Conservation (phyloP, 2,329 filamentous ascomycete species). For the Aspergillus latus region DNA sequence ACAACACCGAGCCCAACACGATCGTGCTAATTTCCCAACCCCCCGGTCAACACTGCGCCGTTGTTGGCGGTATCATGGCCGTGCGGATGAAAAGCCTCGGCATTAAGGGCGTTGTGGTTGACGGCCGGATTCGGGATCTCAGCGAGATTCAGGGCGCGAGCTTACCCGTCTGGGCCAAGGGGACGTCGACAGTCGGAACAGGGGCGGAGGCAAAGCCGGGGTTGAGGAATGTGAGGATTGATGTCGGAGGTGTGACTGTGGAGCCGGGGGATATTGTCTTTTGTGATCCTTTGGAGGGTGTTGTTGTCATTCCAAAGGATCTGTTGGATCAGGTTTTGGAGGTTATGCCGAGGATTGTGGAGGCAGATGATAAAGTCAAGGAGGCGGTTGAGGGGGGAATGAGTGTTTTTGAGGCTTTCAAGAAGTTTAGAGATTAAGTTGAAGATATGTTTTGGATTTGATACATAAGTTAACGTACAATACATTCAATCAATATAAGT, state of each 20-base stretch:
- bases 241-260: slow-evolving; percentile 43
- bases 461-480: slow-evolving; percentile 12
- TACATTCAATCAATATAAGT: slow-evolving; percentile 14
- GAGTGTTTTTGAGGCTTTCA: slow-evolving; percentile 66
- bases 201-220: slow-evolving; percentile 46
- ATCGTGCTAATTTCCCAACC: slow-evolving; percentile 69
- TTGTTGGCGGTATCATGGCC: slow-evolving; percentile 76
- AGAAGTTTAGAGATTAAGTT: slow-evolving; percentile 48
- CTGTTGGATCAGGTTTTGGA: slow-evolving; percentile 62
- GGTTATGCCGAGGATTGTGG: slow-evolving; percentile 55
- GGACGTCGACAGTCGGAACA: slow-evolving; percentile 47
- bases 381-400: slow-evolving; percentile 63
- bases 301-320: slow-evolving; percentile 65
- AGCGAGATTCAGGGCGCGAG: slow-evolving; percentile 56
- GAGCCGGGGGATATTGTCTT: slow-evolving; percentile 66
- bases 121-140: slow-evolving; percentile 67
- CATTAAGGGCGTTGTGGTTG: slow-evolving; percentile 63
- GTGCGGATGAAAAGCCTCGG: slow-evolving; percentile 64
- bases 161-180: slow-evolving; percentile 54
- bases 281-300: slow-evolving; percentile 67
- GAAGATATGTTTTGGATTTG: neutral
- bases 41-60: slow-evolving; percentile 63
- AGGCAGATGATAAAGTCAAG: slow-evolving; percentile 62
- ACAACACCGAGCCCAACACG: slow-evolving; percentile 59
- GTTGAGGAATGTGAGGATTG: slow-evolving; percentile 42